Conservation (phyloP, 148 eudicot species). For the Gaultheria prostrata region DNA sequence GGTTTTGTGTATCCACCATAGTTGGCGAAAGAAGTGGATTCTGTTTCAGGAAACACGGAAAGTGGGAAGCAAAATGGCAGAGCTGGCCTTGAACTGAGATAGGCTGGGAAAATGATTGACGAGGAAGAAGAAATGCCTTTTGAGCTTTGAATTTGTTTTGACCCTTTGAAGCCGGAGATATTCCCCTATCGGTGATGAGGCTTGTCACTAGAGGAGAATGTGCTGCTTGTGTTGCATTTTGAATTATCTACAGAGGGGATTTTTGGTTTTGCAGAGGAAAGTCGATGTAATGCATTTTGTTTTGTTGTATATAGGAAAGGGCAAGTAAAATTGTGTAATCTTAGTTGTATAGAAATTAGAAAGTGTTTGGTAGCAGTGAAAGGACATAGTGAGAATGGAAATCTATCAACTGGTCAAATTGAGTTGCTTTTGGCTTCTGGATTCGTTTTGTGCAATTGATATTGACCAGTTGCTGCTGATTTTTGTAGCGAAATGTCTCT, state of each 20-base stretch:
- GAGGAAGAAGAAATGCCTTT: neutral
- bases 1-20: slow-evolving; percentile 19
- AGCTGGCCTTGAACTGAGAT: slow-evolving; percentile 39
- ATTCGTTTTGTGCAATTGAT: slow-evolving; percentile 22
- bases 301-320: slow-evolving; percentile 26
- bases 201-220: neutral
- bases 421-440: slow-evolving; percentile 8
- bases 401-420: neutral
- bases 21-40: slow-evolving; percentile 14
- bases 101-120: slow-evolving; percentile 5
- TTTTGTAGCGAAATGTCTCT: slow-evolving; percentile 7
- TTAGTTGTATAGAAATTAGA: slow-evolving; percentile 39
- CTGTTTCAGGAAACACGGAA: neutral
- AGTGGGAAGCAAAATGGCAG: slow-evolving; percentile 27
- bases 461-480: slow-evolving; percentile 18
- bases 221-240: neutral
- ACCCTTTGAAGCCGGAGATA: neutral
- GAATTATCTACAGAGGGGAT: slow-evolving; percentile 11
- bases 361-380: neutral
- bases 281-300: slow-evolving; percentile 16
- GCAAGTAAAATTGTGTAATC: slow-evolving; percentile 36
- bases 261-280: slow-evolving; percentile 29
- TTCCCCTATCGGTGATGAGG: neutral
- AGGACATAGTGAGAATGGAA: neutral
- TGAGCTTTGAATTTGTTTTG: neutral